Percentiles rank a stretch among this genome's conserved stretches.
Conservation (phyloP, 148 eudicot species). For the Rhododendron vialii region DNA sequence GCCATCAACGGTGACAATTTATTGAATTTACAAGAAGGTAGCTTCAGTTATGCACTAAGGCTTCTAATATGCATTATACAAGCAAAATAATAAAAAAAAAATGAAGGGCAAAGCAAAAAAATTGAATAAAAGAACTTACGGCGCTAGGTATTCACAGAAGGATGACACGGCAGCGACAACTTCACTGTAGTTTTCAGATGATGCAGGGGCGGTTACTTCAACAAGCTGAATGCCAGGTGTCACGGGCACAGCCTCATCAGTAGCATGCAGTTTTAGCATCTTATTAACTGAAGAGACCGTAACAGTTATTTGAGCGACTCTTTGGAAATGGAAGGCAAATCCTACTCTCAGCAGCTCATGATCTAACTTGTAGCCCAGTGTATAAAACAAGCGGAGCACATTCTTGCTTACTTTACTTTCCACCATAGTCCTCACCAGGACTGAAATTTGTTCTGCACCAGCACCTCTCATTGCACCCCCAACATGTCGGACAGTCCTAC, state of each 20-base stretch:
- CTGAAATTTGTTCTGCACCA: conserved; percentile 89
- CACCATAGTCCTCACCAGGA: conserved; percentile 67
- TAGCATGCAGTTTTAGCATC: conserved; percentile 76
- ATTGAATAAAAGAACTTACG: conserved; percentile 49
- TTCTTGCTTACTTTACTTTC: conserved; percentile 95
- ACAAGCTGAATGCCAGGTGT: conserved; percentile 91
- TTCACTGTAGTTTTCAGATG: conserved; percentile 75
- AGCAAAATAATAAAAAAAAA: neutral
- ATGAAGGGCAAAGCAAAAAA: neutral
- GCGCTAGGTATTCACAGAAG: conserved; percentile 95
- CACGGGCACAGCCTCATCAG: conserved; percentile 75
- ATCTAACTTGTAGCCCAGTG: conserved; percentile 84
- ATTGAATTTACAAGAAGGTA: neutral
- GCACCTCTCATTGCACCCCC: conserved; percentile 96
- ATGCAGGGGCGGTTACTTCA: conserved; percentile 91
- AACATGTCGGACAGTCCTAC: conserved; percentile 81
- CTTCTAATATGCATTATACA: neutral
- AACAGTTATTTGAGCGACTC: conserved; percentile 81
- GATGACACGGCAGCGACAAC: conserved; percentile 79
- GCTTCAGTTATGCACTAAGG: neutral
- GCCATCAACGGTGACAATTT: neutral
- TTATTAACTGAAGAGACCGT: conserved; percentile 80
- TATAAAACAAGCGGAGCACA: conserved; percentile 70
- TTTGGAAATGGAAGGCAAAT: conserved; percentile 60
- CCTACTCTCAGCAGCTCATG: conserved; percentile 83